These are phyloP conservation scores for Senna tora DNA, from an alignment of 306 rosid genomes.

Conservation along the genomic window DNA sequence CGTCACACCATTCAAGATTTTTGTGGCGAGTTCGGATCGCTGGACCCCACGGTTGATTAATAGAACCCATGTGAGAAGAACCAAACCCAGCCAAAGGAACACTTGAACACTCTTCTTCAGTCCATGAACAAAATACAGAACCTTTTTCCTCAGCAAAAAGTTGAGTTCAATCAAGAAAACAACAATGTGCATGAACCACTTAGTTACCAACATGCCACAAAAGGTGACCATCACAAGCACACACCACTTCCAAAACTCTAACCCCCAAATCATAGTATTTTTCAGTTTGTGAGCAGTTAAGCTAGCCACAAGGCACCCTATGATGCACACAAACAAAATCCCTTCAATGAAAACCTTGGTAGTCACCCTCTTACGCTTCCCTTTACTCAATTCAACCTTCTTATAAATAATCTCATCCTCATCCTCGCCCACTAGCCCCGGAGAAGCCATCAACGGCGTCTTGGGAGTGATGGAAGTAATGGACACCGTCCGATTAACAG, in stretches of 20 bases:
- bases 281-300: conserved; percentile 46
- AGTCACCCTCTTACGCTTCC: conserved; percentile 52
- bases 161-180: conserved; percentile 86
- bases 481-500: conserved; percentile 44
- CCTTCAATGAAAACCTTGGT: conserved; percentile 52
- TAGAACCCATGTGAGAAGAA: conserved; percentile 75
- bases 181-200: conserved; percentile 69
- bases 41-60: conserved; percentile 56
- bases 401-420: conserved; percentile 70
- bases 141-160: conserved; percentile 83
- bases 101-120: conserved; percentile 82
- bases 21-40: conserved; percentile 49
- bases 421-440: conserved; percentile 49
- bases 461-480: conserved; percentile 54
- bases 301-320: conserved; percentile 59
- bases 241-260: conserved; percentile 87
- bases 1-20: conserved; percentile 58
- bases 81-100: conserved; percentile 71
- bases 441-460: conserved; percentile 48
- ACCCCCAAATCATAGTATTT: conserved; percentile 51
- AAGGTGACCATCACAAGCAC: conserved; percentile 75
- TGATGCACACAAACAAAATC: conserved; percentile 50
- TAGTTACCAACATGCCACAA: conserved; percentile 75
- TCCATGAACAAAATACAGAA: conserved; percentile 91
- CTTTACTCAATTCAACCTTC: conserved; percentile 61